These are phyloP conservation scores for Fusarium duplospermum DNA, from an alignment of 2,329 filamentous ascomycete genomes.

Conservation along the genomic window DNA sequence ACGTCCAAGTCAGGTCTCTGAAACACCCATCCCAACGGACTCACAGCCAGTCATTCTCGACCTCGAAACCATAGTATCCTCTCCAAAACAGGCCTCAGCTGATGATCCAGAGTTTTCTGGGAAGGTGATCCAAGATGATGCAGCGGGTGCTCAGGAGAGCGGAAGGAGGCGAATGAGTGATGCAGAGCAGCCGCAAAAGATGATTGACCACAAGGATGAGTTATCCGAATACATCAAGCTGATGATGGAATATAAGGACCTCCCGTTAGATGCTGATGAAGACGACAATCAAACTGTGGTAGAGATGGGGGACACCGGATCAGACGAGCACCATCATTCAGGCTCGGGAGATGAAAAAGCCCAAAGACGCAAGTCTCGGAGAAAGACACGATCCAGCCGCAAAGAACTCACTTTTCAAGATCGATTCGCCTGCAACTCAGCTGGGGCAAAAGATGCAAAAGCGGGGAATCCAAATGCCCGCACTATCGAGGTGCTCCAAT, in stretches of 20 bases:
- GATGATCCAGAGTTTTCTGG: background rate
- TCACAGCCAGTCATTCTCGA: slow-evolving; percentile 45
- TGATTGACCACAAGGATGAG: slow-evolving; percentile 57
- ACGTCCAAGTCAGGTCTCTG: slow-evolving; percentile 31
- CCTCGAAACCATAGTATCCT: slow-evolving; percentile 16
- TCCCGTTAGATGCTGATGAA: slow-evolving; percentile 66
- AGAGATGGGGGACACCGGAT: slow-evolving; percentile 23
- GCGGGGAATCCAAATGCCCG: slow-evolving; percentile 75
- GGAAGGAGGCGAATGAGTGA: background rate
- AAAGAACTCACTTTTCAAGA: slow-evolving; percentile 57
- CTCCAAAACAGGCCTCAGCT: background rate
- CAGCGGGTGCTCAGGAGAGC: background rate
- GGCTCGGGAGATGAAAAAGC: slow-evolving; percentile 40
- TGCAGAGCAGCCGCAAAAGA: background rate
- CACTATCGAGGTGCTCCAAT: slow-evolving; percentile 81
- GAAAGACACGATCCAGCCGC: slow-evolving; percentile 31
- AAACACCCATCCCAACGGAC: slow-evolving; percentile 31
- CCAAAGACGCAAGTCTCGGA: slow-evolving; percentile 30
- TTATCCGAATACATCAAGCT: slow-evolving; percentile 74
- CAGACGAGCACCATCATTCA: slow-evolving; percentile 24
- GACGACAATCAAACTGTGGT: slow-evolving; percentile 52
- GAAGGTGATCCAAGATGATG: background rate
- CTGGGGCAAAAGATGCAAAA: slow-evolving; percentile 58
- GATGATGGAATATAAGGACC: slow-evolving; percentile 68
- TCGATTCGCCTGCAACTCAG: slow-evolving; percentile 66